These are phyloP conservation scores for Boletus sp. DNA, from an alignment of 768 basidiomycete species.

Conservation along the genomic window DNA sequence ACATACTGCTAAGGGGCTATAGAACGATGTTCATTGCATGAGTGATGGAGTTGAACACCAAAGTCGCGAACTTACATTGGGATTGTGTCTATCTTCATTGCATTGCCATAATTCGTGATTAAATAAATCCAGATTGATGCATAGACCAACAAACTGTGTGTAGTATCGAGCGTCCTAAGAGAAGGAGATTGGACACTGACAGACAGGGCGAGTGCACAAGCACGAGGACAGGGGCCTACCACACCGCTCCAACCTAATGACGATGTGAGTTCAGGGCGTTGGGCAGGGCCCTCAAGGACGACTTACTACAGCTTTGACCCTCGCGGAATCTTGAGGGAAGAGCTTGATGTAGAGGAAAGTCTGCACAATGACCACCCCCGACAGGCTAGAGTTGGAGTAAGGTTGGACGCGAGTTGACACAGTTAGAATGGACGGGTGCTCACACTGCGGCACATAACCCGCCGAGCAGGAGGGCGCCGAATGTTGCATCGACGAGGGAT, in stretches of 20 bases:
- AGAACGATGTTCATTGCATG: neutral
- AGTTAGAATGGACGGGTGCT: neutral
- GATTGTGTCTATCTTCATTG: slow-evolving; percentile 39
- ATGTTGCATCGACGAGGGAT: slow-evolving; percentile 16
- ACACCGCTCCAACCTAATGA: slow-evolving; percentile 27
- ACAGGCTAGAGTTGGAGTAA: slow-evolving; percentile 18
- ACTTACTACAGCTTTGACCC: slow-evolving; percentile 26
- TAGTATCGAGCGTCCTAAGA: slow-evolving; percentile 34
- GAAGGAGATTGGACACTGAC: neutral
- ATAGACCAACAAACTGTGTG: slow-evolving; percentile 42
- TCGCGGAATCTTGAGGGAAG: slow-evolving; percentile 24
- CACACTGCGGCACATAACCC: slow-evolving; percentile 31
- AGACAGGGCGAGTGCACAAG: neutral
- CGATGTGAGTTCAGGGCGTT: neutral
- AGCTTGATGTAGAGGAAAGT: slow-evolving; percentile 30
- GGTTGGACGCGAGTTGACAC: neutral
- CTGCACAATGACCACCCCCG: slow-evolving; percentile 28
- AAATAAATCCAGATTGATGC: slow-evolving; percentile 44
- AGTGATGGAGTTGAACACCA: neutral
- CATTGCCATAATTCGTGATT: slow-evolving; percentile 43
- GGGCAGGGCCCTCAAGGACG: neutral
- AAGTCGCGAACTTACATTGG: slow-evolving; percentile 37
- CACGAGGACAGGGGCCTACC: slow-evolving; percentile 11
- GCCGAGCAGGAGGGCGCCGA: slow-evolving; percentile 31
- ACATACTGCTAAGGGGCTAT: slow-evolving; percentile 30